Evolutionary conservation across 148 eudicot species (phyloP).

Genomic region (Cornus florida): DNA sequence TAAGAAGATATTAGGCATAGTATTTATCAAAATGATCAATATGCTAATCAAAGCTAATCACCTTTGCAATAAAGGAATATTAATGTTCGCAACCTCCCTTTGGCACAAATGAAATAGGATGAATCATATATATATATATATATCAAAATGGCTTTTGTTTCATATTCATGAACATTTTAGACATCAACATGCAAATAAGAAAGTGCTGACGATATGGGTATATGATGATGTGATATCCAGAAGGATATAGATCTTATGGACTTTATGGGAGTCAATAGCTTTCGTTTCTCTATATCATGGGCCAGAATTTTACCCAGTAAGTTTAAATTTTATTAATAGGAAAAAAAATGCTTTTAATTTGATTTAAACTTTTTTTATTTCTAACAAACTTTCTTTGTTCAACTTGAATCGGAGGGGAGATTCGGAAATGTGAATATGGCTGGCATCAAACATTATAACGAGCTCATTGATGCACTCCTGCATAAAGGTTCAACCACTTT

Average conservation of each 20-base stretch:
- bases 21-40: no score
- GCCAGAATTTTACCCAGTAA: slow-evolving; percentile 71
- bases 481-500: slow-evolving; percentile 35
- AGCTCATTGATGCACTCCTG: slow-evolving; percentile 57
- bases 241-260: slow-evolving; percentile 65
- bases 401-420: slow-evolving; percentile 52
- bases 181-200: no score
- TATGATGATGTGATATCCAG: slow-evolving; percentile 26
- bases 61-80: no score
- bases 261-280: slow-evolving; percentile 56
- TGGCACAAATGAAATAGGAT: no score
- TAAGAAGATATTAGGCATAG: no score
- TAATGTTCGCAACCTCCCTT: no score
- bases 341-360: neutral
- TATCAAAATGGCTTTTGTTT: no score
- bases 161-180: no score
- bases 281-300: slow-evolving; percentile 74
- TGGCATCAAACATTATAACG: slow-evolving; percentile 51
- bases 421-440: slow-evolving; percentile 54
- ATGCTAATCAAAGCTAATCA: no score
- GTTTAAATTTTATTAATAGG: slow-evolving; percentile 1
- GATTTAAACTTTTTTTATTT: neutral
- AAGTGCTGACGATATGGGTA: neutral
- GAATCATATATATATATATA: no score
- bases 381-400: neutral